Percentiles rank a stretch among this genome's conserved stretches.
These are phyloP conservation scores for Puya raimondii DNA, from an alignment of 176 grass and related monocot species.

Conservation along the genomic window DNA sequence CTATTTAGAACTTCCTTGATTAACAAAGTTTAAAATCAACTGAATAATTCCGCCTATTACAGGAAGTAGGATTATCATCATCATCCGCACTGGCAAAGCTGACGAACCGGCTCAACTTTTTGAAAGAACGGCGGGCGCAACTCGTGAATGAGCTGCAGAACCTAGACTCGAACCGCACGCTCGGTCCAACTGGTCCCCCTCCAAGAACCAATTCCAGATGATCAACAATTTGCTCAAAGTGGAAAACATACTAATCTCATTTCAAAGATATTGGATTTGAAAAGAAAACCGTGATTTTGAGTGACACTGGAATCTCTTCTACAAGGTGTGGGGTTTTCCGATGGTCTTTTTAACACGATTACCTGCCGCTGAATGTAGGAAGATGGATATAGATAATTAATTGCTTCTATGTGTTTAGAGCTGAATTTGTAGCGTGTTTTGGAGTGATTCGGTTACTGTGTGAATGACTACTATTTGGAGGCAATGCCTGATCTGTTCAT, in stretches of 20 bases:
- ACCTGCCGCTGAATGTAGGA: too few species aligned
- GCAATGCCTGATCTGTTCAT: background rate
- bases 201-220: conserved; percentile 13
- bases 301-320: background rate
- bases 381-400: background rate
- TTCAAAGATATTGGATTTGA: background rate
- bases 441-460: background rate
- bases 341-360: background rate
- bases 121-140: conserved; percentile 78
- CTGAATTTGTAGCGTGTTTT: background rate
- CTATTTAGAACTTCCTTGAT: conserved; percentile 9
- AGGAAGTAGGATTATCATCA: conserved; percentile 53
- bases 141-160: conserved; percentile 43
- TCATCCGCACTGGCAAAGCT: conserved; percentile 54
- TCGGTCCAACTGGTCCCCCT: background rate
- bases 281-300: background rate
- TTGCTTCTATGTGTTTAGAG: background rate
- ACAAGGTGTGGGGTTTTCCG: background rate
- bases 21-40: conserved; percentile 11
- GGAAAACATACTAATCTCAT: background rate
- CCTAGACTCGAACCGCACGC: background rate
- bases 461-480: background rate
- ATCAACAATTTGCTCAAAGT: background rate
- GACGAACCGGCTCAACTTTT: conserved; percentile 72
- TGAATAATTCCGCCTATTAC: conserved; percentile 18